These are phyloP conservation scores for Aureobasidium sp. DNA, from an alignment of 2,329 filamentous ascomycete genomes.

Conservation along the genomic window DNA sequence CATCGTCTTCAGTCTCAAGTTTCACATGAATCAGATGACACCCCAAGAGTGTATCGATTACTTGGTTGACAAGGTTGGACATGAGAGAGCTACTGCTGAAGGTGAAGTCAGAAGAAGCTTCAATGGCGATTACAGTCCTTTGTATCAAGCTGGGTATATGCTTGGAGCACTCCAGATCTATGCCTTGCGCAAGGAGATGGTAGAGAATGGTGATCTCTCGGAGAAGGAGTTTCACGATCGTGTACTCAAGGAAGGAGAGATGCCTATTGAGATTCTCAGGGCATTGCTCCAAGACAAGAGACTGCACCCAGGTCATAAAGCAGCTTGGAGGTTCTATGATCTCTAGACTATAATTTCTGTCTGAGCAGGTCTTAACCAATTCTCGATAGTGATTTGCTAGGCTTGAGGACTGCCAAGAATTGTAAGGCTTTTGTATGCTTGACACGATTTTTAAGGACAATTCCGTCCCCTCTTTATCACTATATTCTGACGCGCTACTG, in stretches of 20 bases:
- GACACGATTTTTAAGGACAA: not conserved
- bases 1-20: slow-evolving; percentile 52
- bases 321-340: slow-evolving; percentile 46
- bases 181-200: slow-evolving; percentile 43
- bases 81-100: slow-evolving; percentile 53
- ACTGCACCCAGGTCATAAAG: slow-evolving; percentile 39
- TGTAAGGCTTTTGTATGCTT: not conserved
- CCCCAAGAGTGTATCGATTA: slow-evolving; percentile 51
- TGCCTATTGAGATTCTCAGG: slow-evolving; percentile 50
- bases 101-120: slow-evolving; percentile 53
- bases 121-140: slow-evolving; percentile 48
- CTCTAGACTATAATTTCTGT: not conserved
- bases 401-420: not conserved
- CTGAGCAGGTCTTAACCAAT: no score
- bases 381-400: no score
- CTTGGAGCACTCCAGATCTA: slow-evolving; percentile 52
- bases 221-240: slow-evolving; percentile 53
- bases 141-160: slow-evolving; percentile 56
- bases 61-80: slow-evolving; percentile 50
- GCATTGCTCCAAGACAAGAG: slow-evolving; percentile 40
- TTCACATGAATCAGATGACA: slow-evolving; percentile 50
- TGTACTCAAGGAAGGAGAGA: slow-evolving; percentile 45
- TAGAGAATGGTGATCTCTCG: slow-evolving; percentile 32
- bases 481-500: not conserved
- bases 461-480: not conserved